Evolutionary conservation across 1,284 basidiomycete genomes (phyloP).

Genomic region (Ustilago cynodontis): DNA sequence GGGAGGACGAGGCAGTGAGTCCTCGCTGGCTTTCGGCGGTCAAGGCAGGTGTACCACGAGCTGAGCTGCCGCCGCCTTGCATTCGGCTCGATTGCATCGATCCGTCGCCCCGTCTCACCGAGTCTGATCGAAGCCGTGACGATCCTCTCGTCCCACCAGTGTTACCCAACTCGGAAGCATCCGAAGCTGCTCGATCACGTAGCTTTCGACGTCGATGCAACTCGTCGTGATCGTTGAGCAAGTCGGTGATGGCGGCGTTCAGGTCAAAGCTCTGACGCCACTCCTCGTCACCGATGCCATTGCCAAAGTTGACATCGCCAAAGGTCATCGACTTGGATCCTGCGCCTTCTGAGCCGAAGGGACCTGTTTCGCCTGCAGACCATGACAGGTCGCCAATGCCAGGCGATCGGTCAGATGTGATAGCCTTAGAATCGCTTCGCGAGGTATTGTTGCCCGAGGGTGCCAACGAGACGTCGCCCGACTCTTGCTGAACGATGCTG

Average conservation of each 20-base stretch:
- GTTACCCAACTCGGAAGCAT: conserved; percentile 24
- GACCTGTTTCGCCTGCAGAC: conserved; percentile 63
- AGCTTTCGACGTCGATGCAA: conserved; percentile 47
- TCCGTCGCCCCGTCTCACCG: conserved; percentile 22
- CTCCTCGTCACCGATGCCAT: conserved; percentile 31
- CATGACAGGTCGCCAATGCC: conserved; percentile 62
- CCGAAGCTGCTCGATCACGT: conserved; percentile 33
- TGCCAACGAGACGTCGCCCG: conserved; percentile 20
- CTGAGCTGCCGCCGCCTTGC: not conserved
- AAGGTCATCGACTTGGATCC: conserved; percentile 41
- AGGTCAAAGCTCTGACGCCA: conserved; percentile 62
- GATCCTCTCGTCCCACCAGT: conserved; percentile 8
- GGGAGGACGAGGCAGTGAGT: conserved; percentile 10
- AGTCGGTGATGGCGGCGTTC: conserved; percentile 62
- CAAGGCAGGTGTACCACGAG: conserved; percentile 1
- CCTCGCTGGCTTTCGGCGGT: conserved; percentile 16
- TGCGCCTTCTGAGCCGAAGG: conserved; percentile 44
- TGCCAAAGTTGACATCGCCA: conserved; percentile 39
- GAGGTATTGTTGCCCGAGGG: conserved; percentile 20
- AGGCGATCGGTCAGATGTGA: conserved; percentile 36
- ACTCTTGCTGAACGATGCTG: conserved; percentile 37
- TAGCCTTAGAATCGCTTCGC: conserved; percentile 1
- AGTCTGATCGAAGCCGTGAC: conserved; percentile 19
- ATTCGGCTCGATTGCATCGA: conserved; percentile 7
- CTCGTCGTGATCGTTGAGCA: conserved; percentile 60